Percentiles rank a stretch among this genome's conserved stretches.
These are phyloP conservation scores for Candida nonsorbophila DNA, from an alignment of 805 yeast species.

Conservation along the genomic window DNA sequence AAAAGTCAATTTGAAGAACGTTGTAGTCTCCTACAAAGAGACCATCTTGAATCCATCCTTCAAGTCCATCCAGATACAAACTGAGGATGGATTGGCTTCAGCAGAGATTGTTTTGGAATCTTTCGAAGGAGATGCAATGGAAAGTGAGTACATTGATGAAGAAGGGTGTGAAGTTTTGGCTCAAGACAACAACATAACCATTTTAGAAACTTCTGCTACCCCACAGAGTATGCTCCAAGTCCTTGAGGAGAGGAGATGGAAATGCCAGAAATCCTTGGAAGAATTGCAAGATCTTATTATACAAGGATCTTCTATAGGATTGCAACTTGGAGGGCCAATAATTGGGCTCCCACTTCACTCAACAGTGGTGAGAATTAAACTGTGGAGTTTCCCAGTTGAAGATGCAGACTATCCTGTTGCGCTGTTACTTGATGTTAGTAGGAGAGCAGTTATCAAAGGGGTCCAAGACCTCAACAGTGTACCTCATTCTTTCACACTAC, in stretches of 20 bases:
- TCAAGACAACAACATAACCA: conserved; percentile 43
- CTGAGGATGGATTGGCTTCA: conserved; percentile 14
- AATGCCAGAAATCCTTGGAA: conserved; percentile 40
- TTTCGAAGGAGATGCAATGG: conserved; percentile 32
- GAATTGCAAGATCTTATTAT: conserved; percentile 48
- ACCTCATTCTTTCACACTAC: conserved; percentile 41
- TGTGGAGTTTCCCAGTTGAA: conserved; percentile 54
- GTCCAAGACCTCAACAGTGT: conserved; percentile 12
- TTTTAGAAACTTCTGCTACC: conserved; percentile 28
- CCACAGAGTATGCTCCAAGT: conserved; percentile 18
- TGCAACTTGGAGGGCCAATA: conserved; percentile 64
- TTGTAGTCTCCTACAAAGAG: conserved; percentile 89
- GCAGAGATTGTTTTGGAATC: conserved; percentile 26
- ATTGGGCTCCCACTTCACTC: conserved; percentile 58
- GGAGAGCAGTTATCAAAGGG: conserved; percentile 26
- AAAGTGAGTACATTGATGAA: conserved; percentile 28
- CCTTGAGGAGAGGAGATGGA: conserved; percentile 42
- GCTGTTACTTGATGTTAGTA: conserved; percentile 38
- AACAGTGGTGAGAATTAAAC: conserved; percentile 46
- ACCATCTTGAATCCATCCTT: conserved; percentile 28
- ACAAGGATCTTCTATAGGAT: conserved; percentile 55
- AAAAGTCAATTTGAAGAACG: conserved; percentile 71
- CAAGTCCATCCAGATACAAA: conserved; percentile 11
- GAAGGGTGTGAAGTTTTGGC: conserved; percentile 35
- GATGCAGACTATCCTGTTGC: conserved; percentile 30